These are phyloP conservation scores for Rhynchosporium agropyri DNA, from an alignment of 2,329 filamentous ascomycete genomes.

Conservation along the genomic window DNA sequence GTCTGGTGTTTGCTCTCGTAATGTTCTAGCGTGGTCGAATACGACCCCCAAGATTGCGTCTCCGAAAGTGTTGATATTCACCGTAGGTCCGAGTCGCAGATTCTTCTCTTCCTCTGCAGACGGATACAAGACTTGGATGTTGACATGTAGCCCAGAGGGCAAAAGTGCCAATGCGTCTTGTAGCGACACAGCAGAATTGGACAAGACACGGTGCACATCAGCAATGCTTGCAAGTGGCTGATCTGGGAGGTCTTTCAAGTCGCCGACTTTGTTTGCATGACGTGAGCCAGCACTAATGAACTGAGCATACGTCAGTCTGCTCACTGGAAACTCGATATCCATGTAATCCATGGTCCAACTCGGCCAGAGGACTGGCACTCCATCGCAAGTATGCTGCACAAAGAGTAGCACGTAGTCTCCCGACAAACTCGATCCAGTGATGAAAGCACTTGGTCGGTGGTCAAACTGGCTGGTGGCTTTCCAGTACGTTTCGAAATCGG, in stretches of 20 bases:
- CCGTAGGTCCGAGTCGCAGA: constrained; percentile 70
- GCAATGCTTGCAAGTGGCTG: constrained; percentile 60
- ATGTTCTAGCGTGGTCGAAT: constrained; percentile 81
- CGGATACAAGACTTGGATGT: constrained; percentile 90
- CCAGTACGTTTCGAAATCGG: constrained; percentile 99
- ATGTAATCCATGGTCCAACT: constrained; percentile 77
- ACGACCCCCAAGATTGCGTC: constrained; percentile 83
- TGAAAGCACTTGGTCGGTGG: constrained; percentile 79
- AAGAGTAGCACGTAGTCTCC: constrained; percentile 94
- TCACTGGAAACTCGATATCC: constrained; percentile 79
- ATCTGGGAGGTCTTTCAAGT: constrained; percentile 48
- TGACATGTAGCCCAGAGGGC: constrained; percentile 80
- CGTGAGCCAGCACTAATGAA: constrained; percentile 54
- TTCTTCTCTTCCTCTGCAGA: constrained; percentile 70
- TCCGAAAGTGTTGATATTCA: constrained; percentile 84
- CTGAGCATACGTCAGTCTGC: constrained; percentile 73
- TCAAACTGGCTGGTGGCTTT: constrained; percentile 95
- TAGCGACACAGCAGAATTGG: constrained; percentile 76
- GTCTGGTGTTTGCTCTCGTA: constrained; percentile 68
- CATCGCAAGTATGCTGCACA: constrained; percentile 88
- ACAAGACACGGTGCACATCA: constrained; percentile 71
- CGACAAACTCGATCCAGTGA: constrained; percentile 92
- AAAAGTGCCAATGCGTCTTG: constrained; percentile 75
- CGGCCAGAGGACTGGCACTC: constrained; percentile 84
- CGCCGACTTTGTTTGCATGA: constrained; percentile 39